Evolutionary conservation across 768 basidiomycete genomes (phyloP), one percentile per base, ranked within the genome.

Genomic region (Cystofilobasidium ferigula): DNA sequence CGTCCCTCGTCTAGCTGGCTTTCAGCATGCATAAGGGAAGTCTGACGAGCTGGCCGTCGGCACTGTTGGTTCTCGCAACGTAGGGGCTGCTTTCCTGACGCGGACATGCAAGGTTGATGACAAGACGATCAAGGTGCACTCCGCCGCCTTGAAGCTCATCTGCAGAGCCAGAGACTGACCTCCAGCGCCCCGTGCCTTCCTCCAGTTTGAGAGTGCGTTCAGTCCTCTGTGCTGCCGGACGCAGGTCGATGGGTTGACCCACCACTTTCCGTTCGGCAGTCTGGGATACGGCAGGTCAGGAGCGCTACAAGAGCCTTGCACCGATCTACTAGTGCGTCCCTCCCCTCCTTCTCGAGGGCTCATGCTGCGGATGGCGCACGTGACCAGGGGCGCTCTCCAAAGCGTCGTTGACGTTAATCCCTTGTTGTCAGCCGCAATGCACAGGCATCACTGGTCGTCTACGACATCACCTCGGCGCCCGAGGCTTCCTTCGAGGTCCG

Each of bases 301-400:
- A 94, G 77, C 85, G 91, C 70, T 54, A 64, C 54, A 64, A 36
- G 63, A 58, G 26, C 7, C 57, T 36, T 36, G 89, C 89, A 42
- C 91, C 89, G 63, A 94, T 93, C 91, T 94, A 94, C 80, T 95
- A 95, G 78, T 86, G 90, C 70, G 90, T 90, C 70, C 89, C 89
- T 73, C 88, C 92, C 73, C 32, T 57, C 10, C 30, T 57, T 9
- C 10, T 12, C 18, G 28, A 51, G 48, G 48, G 22, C 48, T 8
- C n/a, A n/a, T n/a, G n/a, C n/a, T n/a, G n/a, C n/a, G n/a, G n/a
- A n/a, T n/a, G n/a, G n/a, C n/a, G n/a, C n/a, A n/a, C n/a, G n/a
- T n/a, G n/a, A n/a, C n/a, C n/a, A n/a, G n/a, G n/a, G n/a, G n/a
- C n/a, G n/a, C n/a, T n/a, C n/a, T n/a, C n/a, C n/a, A n/a, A n/a